Percentiles rank a stretch among this genome's conserved stretches.
phyloP scores from a whole-genome alignment of 305 asterid species.

The Fraxinus ornus region DNA sequence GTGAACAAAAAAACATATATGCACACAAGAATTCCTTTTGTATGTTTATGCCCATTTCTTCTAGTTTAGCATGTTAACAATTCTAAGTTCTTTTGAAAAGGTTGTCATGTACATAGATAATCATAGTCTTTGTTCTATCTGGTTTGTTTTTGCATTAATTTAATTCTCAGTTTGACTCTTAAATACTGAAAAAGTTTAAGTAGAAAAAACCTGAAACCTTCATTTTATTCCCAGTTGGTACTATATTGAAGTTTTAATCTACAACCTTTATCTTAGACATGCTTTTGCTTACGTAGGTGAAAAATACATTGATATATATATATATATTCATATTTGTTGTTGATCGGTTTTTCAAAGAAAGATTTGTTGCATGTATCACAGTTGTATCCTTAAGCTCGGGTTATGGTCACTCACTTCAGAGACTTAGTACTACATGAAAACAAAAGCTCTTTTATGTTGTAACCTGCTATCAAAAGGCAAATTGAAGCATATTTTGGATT shows the following conservation, averaged over 20 bases:
- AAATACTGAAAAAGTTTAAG: no score
- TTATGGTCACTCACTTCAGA: slow-evolving; percentile 59
- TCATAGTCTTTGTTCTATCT: no score
- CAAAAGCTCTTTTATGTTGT: slow-evolving; percentile 32
- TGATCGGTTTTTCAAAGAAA: slow-evolving; percentile 82
- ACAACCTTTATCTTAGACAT: neutral
- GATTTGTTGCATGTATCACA: slow-evolving; percentile 63
- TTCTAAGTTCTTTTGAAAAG: neutral
- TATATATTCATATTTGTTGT: slow-evolving; percentile 64
- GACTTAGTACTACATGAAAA: slow-evolving; percentile 32
- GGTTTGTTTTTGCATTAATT: no score
- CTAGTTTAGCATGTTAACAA: neutral
- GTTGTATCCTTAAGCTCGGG: slow-evolving; percentile 67
- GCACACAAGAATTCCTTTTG: neutral
- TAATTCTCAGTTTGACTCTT: no score
- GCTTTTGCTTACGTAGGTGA: slow-evolving; percentile 63
- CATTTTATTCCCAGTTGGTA: neutral
- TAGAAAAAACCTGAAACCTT: no score
- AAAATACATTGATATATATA: slow-evolving; percentile 73
- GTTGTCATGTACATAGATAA: no score
- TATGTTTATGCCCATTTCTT: neutral
- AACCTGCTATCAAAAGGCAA: slow-evolving; percentile 48
- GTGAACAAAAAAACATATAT: neutral
- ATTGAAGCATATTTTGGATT: slow-evolving; percentile 64
- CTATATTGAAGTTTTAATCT: slow-evolving; percentile 12